Conservation (phyloP, 1,284 basidiomycete genomes). For the Tylopilus sp. region DNA sequence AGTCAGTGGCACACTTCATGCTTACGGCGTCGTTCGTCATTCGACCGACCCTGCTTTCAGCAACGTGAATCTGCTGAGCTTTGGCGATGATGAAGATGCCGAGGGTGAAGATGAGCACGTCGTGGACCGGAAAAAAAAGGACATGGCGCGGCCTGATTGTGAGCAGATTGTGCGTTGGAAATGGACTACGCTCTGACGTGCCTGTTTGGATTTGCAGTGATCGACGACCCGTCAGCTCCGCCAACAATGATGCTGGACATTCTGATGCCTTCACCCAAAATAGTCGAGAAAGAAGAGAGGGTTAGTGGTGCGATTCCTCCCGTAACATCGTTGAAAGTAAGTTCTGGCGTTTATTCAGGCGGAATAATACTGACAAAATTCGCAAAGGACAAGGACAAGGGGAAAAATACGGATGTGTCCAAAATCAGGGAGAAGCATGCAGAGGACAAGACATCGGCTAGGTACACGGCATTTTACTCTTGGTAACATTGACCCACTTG, state of each 20-base stretch:
- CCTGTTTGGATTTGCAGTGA: slow-evolving; percentile 54
- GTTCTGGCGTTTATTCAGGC: background rate
- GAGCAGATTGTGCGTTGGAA: slow-evolving; percentile 47
- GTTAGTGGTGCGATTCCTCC: slow-evolving; percentile 7
- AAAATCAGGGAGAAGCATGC: slow-evolving; percentile 82
- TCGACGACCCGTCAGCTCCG: slow-evolving; percentile 54
- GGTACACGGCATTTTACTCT: slow-evolving; percentile 47
- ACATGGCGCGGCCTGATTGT: slow-evolving; percentile 86
- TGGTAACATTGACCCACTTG: slow-evolving; percentile 11
- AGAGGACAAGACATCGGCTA: slow-evolving; percentile 69
- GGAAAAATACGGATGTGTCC: slow-evolving; percentile 64
- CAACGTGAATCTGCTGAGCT: slow-evolving; percentile 89
- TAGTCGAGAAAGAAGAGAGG: slow-evolving; percentile 19
- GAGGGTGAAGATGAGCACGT: slow-evolving; percentile 61
- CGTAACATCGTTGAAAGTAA: slow-evolving; percentile 29
- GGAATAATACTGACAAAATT: background rate
- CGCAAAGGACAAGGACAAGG: slow-evolving; percentile 50
- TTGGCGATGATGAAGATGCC: slow-evolving; percentile 83
- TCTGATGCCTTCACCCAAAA: slow-evolving; percentile 24
- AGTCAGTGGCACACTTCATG: slow-evolving; percentile 59
- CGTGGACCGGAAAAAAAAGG: slow-evolving; percentile 76
- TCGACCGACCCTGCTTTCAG: slow-evolving; percentile 51
- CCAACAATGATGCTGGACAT: slow-evolving; percentile 36
- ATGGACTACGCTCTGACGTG: background rate
- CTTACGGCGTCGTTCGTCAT: slow-evolving; percentile 1